A percentile compares a stretch with the other conserved stretches of the same genome.
Evolutionary conservation across 495 filamentous ascomycete genomes (phyloP).

Genomic region (Aspergillus ostianus): DNA sequence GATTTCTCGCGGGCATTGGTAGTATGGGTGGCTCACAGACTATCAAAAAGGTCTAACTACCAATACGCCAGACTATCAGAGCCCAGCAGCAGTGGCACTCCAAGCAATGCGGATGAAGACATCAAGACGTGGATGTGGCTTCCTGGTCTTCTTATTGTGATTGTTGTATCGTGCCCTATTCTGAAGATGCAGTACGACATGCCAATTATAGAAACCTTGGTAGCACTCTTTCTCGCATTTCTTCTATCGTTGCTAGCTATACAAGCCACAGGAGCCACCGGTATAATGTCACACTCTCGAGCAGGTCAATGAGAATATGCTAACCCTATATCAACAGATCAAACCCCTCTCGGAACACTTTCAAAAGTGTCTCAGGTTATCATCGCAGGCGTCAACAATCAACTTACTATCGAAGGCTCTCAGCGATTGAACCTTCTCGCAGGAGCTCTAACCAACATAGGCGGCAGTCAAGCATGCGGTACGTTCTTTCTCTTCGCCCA

Average conservation of each 20-base stretch:
- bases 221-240: constrained; percentile 5
- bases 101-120: background rate
- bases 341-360: constrained; percentile 3
- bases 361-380: constrained; percentile 8
- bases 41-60: background rate
- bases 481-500: background rate
- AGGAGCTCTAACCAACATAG: constrained; percentile 8
- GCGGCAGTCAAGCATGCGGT: constrained; percentile 9
- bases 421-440: constrained; percentile 6
- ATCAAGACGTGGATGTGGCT: constrained; percentile 9
- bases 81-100: background rate
- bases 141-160: background rate
- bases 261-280: constrained; percentile 5
- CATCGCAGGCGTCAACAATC: background rate
- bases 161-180: constrained; percentile 1
- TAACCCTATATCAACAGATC: background rate
- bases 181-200: constrained; percentile 5
- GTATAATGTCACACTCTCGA: background rate
- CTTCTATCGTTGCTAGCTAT: constrained; percentile 5
- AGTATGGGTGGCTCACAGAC: background rate
- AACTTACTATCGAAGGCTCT: background rate
- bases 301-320: background rate
- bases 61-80: background rate
- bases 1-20: background rate
- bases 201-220: background rate